Evolutionary conservation across 23 red algal species (phyloP).

Genomic region (Agarophyton chilense): DNA sequence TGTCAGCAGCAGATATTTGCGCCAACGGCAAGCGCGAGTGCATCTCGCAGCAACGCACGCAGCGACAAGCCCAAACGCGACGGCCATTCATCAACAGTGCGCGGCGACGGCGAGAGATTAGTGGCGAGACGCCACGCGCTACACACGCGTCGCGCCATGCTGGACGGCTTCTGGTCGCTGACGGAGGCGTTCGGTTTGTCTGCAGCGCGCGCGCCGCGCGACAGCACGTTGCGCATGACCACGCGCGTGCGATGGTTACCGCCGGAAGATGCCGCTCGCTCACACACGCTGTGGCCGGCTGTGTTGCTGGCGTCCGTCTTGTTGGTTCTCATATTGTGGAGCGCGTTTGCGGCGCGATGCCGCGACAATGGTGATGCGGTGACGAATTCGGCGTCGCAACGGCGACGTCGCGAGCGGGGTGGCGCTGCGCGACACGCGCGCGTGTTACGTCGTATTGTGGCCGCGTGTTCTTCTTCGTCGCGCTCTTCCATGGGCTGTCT

Average conservation of each 20-base stretch:
- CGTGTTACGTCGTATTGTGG: neutral
- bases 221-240: neutral
- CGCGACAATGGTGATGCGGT: neutral
- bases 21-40: too few relatives aligned
- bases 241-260: conserved; percentile 4
- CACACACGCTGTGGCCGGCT: conserved; percentile 17
- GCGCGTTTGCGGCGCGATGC: neutral
- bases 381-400: neutral
- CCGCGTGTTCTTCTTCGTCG: neutral
- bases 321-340: neutral
- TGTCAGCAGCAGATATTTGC: too few relatives aligned
- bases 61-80: neutral
- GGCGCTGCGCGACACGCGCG: neutral
- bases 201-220: neutral
- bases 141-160: neutral
- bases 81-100: too few relatives aligned
- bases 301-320: neutral
- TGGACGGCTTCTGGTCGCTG: conserved; percentile 26
- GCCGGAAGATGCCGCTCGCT: conserved; percentile 7
- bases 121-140: neutral
- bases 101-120: too few relatives aligned
- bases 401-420: neutral
- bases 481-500: neutral
- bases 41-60: too few relatives aligned
- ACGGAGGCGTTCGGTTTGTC: neutral